A percentile compares a stretch with the other conserved stretches of the same genome.
Conservation (phyloP, 352 stramenopile species). For the Phytophthora tubulina region DNA sequence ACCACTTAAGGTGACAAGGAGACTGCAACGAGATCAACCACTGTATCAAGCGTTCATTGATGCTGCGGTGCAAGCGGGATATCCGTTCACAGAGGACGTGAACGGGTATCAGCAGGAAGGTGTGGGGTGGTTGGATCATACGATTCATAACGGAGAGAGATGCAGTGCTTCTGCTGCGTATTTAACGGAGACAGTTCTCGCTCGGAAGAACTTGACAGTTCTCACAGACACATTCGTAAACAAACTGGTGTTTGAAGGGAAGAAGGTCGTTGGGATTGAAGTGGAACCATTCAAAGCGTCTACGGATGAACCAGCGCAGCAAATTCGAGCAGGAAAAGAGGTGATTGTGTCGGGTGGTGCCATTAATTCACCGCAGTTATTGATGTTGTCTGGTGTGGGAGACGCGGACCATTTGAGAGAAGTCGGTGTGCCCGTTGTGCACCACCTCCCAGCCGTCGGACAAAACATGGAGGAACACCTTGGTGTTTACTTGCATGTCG, state of each 20-base stretch:
- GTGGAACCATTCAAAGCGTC: slow-evolving; percentile 57
- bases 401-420: slow-evolving; percentile 70
- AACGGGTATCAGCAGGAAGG: slow-evolving; percentile 89
- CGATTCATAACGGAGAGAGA: slow-evolving; percentile 76
- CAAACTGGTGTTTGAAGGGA: slow-evolving; percentile 84
- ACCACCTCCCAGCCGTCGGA: slow-evolving; percentile 77
- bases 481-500: slow-evolving; percentile 87
- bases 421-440: slow-evolving; percentile 69
- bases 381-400: slow-evolving; percentile 87
- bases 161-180: slow-evolving; percentile 78
- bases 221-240: slow-evolving; percentile 82
- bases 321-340: slow-evolving; percentile 73
- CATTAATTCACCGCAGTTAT: slow-evolving; percentile 87
- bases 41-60: slow-evolving; percentile 88
- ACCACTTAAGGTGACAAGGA: slow-evolving; percentile 72
- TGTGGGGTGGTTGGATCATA: slow-evolving; percentile 89
- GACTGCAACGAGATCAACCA: slow-evolving; percentile 68
- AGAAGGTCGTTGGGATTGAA: slow-evolving; percentile 71
- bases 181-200: slow-evolving; percentile 52
- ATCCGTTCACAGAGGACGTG: slow-evolving; percentile 87
- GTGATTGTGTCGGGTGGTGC: slow-evolving; percentile 84
- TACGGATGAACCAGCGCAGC: slow-evolving; percentile 36
- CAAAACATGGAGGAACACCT: slow-evolving; percentile 90
- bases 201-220: slow-evolving; percentile 69
- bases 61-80: slow-evolving; percentile 77